Percentiles rank a stretch among this genome's conserved stretches.
Conservation (phyloP, 225 moss, liverwort and hornwort genomes). For the Neckera pumila region DNA sequence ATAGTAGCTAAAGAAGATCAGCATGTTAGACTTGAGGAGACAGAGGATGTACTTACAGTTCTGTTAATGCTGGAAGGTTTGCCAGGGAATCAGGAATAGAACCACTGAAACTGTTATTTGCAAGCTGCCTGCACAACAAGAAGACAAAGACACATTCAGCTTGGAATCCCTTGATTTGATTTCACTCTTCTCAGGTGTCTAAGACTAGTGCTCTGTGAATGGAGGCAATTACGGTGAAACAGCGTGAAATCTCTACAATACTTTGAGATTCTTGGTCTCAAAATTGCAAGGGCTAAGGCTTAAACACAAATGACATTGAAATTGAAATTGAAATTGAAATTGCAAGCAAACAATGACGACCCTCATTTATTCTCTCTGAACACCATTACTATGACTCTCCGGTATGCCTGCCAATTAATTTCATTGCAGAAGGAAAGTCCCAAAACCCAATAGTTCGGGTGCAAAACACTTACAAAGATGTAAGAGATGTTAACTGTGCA, state of each 20-base stretch:
- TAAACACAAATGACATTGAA: not conserved
- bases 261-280: not conserved
- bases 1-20: too few species aligned
- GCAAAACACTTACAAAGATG: slow-evolving; percentile 8
- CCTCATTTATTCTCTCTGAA: not conserved
- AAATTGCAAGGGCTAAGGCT: not conserved
- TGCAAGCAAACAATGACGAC: not conserved
- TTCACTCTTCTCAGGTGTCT: not conserved
- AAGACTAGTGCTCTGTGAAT: not conserved
- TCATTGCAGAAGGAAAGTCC: not conserved
- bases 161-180: not conserved
- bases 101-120: not conserved
- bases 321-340: too few species aligned
- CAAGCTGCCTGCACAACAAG: not conserved
- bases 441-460: not conserved
- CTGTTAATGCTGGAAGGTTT: not conserved
- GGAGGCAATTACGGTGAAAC: not conserved
- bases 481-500: slow-evolving; percentile 5
- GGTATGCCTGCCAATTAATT: not conserved
- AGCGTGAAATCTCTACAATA: not conserved
- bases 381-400: not conserved
- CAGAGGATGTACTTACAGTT: not conserved
- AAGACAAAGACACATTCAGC: not conserved
- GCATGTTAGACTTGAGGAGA: not conserved
- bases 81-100: not conserved